phyloP scores from a whole-genome alignment of 148 eudicot genomes.

The Vaccinium vitisidaea region DNA sequence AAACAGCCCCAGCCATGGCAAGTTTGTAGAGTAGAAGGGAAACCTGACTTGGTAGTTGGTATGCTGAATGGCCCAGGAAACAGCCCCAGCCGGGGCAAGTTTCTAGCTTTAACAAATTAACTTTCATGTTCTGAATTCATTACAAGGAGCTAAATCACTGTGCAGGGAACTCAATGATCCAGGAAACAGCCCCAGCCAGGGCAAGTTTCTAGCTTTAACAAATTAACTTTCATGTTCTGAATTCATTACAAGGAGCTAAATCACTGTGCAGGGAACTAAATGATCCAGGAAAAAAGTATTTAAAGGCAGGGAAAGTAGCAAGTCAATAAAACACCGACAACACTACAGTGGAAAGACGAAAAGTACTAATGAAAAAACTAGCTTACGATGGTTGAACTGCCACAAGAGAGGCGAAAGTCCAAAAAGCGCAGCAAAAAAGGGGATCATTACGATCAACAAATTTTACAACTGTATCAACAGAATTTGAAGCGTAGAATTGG shows the following conservation, averaged over 20 bases:
- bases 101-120: not conserved
- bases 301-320: not conserved
- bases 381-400: not conserved
- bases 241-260: not conserved
- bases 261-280: not conserved
- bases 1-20: too few species aligned
- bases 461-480: not conserved
- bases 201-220: not conserved
- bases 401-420: not conserved
- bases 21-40: too few species aligned
- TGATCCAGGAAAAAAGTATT: too few species aligned
- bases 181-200: too few species aligned
- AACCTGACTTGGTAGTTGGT: too few species aligned
- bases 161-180: too few species aligned
- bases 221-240: not conserved
- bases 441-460: not conserved
- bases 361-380: not conserved
- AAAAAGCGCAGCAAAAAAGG: not conserved
- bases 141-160: too few species aligned
- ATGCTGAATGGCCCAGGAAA: too few species aligned
- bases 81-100: too few species aligned
- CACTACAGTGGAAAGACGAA: not conserved
- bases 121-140: too few species aligned
- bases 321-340: not conserved
- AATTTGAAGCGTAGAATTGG: not conserved